Percentiles rank a stretch among this genome's conserved stretches.
phyloP scores from a whole-genome alignment of 352 stramenopile species.

The Globisporangium rhizosaccharum region DNA sequence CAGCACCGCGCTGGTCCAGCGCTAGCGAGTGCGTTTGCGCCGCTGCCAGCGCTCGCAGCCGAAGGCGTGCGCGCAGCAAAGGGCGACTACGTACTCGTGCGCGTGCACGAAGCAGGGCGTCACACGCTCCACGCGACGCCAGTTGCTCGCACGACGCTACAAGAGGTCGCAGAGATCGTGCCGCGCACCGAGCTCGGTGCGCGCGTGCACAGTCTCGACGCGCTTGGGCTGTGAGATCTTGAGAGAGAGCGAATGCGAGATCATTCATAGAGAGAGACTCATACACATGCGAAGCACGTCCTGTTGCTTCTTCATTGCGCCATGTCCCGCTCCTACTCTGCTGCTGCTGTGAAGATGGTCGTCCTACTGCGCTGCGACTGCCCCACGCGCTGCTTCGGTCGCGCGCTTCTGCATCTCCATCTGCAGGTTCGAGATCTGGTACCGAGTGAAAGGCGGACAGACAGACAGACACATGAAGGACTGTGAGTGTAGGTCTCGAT shows the following conservation, averaged over 20 bases:
- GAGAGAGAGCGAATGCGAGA: constrained; percentile 1
- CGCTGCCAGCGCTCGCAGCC: constrained; percentile 26
- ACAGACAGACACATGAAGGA: background rate
- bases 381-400: constrained; percentile 64
- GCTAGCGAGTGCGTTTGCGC: constrained; percentile 37
- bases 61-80: constrained; percentile 38
- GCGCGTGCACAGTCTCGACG: constrained; percentile 31
- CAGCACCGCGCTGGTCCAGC: constrained; percentile 21
- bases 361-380: constrained; percentile 24
- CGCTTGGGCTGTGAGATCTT: constrained; percentile 15
- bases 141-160: constrained; percentile 65
- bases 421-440: constrained; percentile 84
- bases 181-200: constrained; percentile 54
- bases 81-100: constrained; percentile 85
- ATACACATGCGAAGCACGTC: too few species aligned
- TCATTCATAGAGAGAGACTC: background rate
- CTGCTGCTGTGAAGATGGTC: background rate
- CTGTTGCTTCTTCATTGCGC: too few species aligned
- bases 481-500: background rate
- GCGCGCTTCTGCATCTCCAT: constrained; percentile 88
- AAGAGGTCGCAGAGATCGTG: constrained; percentile 50
- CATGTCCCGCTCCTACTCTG: too few species aligned
- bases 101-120: constrained; percentile 68
- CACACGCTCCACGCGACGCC: constrained; percentile 82
- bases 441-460: constrained; percentile 8